These are phyloP conservation scores for Hypsizygus ulmarius DNA, from an alignment of 1,284 basidiomycete genomes.

Conservation along the genomic window DNA sequence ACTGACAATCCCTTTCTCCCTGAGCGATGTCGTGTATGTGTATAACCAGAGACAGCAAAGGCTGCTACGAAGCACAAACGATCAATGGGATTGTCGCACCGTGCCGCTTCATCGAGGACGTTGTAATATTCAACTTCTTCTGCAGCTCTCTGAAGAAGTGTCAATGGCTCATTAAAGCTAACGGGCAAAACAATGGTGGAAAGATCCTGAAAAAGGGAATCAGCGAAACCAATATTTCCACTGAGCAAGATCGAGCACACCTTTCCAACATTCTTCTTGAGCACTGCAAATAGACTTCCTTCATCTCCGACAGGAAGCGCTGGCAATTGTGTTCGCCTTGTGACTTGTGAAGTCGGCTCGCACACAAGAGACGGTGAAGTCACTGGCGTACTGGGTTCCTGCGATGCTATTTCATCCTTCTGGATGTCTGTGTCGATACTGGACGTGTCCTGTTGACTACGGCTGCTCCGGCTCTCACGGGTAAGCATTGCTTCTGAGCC, in stretches of 20 bases:
- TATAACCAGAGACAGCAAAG: slow-evolving; percentile 82
- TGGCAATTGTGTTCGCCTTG: slow-evolving; percentile 65
- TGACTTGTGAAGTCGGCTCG: slow-evolving; percentile 29
- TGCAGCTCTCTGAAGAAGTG: slow-evolving; percentile 73
- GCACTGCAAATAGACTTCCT: slow-evolving; percentile 80
- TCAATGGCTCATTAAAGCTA: slow-evolving; percentile 86
- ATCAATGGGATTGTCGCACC: slow-evolving; percentile 60
- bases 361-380: neutral
- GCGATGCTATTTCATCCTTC: slow-evolving; percentile 28
- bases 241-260: slow-evolving; percentile 34
- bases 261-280: slow-evolving; percentile 94
- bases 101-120: slow-evolving; percentile 66
- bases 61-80: slow-evolving; percentile 78
- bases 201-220: slow-evolving; percentile 61
- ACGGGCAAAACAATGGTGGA: slow-evolving; percentile 83
- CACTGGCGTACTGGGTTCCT: slow-evolving; percentile 1
- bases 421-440: slow-evolving; percentile 47
- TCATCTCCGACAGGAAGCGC: slow-evolving; percentile 74
- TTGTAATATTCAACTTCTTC: slow-evolving; percentile 84
- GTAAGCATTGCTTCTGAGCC: slow-evolving; percentile 42
- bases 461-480: slow-evolving; percentile 39
- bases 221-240: neutral
- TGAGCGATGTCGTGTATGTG: slow-evolving; percentile 75
- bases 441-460: slow-evolving; percentile 38
- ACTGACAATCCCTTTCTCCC: slow-evolving; percentile 87